A percentile compares a stretch with the other conserved stretches of the same genome.
Evolutionary conservation across 352 stramenopile species (phyloP).

Genomic region (Pythium folliculosum): DNA sequence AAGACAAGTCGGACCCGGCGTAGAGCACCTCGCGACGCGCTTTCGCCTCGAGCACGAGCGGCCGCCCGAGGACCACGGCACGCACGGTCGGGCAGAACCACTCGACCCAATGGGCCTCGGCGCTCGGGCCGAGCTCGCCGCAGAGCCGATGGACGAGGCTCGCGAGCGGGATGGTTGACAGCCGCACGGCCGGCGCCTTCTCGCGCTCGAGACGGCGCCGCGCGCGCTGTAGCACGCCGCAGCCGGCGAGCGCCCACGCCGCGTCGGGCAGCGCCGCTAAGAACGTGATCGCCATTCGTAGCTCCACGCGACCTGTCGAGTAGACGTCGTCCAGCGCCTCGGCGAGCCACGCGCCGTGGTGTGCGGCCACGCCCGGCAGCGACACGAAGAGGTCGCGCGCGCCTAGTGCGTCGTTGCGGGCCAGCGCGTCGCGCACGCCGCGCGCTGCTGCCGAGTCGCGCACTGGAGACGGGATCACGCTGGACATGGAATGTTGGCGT

Average conservation of each 20-base stretch:
- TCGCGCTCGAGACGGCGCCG: constrained; percentile 2
- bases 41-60: constrained; percentile 28
- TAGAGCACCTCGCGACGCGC: constrained; percentile 33
- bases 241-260: constrained; percentile 1
- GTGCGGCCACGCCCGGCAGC: not conserved
- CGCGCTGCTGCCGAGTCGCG: not conserved
- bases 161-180: not conserved
- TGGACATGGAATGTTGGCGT: not conserved
- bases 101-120: constrained; percentile 19
- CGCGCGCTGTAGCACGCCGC: not conserved
- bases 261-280: not conserved
- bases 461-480: not conserved
- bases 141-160: constrained; percentile 1
- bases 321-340: not conserved
- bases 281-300: not conserved
- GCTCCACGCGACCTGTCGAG: not conserved
- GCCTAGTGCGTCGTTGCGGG: not conserved
- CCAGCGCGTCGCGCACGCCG: constrained; percentile 5
- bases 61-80: constrained; percentile 34
- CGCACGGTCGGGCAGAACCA: constrained; percentile 34
- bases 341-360: constrained; percentile 8
- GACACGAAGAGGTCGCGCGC: constrained; percentile 1
- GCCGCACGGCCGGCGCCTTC: not conserved
- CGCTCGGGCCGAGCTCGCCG: not conserved
- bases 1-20: constrained; percentile 25